Conservation (phyloP, 192 early-diverging fungal genomes). For the Dissophora globulifera region DNA sequence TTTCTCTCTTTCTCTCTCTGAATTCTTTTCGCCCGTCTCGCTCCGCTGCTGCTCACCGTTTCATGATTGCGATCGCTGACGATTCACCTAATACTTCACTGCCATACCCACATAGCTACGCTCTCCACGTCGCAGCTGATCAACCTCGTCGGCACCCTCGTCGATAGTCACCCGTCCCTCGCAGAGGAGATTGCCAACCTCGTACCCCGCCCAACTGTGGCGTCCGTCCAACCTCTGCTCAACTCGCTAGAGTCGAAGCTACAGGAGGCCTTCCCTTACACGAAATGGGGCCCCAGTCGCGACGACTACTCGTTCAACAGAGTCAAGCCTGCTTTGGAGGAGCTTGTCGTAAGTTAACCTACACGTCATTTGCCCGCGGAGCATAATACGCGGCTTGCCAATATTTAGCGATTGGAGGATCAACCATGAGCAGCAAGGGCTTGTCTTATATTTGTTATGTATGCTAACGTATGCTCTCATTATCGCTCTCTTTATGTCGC, state of each 20-base stretch:
- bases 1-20: not conserved
- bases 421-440: no score
- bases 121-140: constrained; percentile 75
- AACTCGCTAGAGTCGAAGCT: constrained; percentile 75
- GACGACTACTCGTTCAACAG: constrained; percentile 94
- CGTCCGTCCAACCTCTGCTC: constrained; percentile 74
- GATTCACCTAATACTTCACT: no score
- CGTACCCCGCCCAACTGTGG: constrained; percentile 88
- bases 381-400: no score
- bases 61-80: no score
- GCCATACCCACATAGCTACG: not conserved
- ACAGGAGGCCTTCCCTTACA: constrained; percentile 87
- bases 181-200: constrained; percentile 74
- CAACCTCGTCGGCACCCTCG: constrained; percentile 74
- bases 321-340: constrained; percentile 77
- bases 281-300: constrained; percentile 73
- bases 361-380: no score
- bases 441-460: no score
- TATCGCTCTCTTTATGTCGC: no score
- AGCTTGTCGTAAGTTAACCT: constrained; percentile 65
- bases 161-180: constrained; percentile 79
- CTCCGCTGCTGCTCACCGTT: no score
- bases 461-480: no score
- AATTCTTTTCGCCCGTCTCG: no score
- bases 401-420: no score